Percentiles rank a stretch among this genome's conserved stretches.
Conservation (phyloP, 352 stramenopile genomes). For the Phytophthora pinifolia region DNA sequence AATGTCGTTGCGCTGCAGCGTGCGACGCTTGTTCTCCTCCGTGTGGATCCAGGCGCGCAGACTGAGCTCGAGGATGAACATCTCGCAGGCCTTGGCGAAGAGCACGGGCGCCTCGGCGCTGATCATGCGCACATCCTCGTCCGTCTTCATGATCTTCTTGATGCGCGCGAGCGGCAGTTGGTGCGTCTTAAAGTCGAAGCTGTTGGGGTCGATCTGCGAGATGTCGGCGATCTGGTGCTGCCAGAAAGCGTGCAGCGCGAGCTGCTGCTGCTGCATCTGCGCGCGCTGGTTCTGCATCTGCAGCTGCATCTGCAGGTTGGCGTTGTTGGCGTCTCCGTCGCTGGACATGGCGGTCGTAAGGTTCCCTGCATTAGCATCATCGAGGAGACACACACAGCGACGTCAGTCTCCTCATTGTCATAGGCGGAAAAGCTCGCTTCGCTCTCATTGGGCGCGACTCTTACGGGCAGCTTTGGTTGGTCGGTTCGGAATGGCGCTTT, state of each 20-base stretch:
- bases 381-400: background rate
- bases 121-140: constrained; percentile 95
- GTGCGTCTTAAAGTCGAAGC: constrained; percentile 89
- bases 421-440: constrained; percentile 77
- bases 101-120: constrained; percentile 91
- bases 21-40: constrained; percentile 93
- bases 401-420: constrained; percentile 37
- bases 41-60: constrained; percentile 90
- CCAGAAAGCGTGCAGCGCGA: constrained; percentile 88
- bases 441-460: constrained; percentile 67
- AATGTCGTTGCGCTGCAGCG: constrained; percentile 91
- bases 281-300: constrained; percentile 85
- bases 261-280: constrained; percentile 88
- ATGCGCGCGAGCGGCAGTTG: constrained; percentile 92
- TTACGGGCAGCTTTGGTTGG: constrained; percentile 29
- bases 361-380: constrained; percentile 2
- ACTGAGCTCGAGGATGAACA: constrained; percentile 93
- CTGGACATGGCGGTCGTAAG: constrained; percentile 45
- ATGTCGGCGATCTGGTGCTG: constrained; percentile 89
- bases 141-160: constrained; percentile 96
- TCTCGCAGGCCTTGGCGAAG: constrained; percentile 94
- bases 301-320: constrained; percentile 80
- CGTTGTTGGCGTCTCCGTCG: constrained; percentile 53
- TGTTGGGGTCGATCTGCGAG: constrained; percentile 81
- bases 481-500: constrained; percentile 20